A percentile compares a stretch with the other conserved stretches of the same genome.
phyloP scores from a whole-genome alignment of 2,329 filamentous ascomycete genomes.

The Scortechinia acanthostroma region DNA sequence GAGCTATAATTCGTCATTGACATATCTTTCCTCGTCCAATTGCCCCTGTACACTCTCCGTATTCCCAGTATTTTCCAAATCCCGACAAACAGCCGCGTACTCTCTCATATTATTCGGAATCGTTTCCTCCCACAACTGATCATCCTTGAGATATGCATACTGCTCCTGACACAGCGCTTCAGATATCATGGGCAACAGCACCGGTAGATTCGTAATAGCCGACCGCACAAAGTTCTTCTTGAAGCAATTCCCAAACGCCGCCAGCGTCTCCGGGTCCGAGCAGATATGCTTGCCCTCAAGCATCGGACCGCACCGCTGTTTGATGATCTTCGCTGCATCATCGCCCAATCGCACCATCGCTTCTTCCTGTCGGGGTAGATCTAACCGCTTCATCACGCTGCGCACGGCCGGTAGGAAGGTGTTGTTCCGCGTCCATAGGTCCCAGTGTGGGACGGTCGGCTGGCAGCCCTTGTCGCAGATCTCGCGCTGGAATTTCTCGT shows the following conservation, averaged over 20 bases:
- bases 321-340: neutral
- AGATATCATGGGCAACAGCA: neutral
- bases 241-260: constrained; percentile 1
- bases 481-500: constrained; percentile 2
- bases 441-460: constrained; percentile 1
- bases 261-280: neutral
- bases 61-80: neutral
- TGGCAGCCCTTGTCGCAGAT: neutral
- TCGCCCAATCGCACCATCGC: neutral
- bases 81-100: neutral
- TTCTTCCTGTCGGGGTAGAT: neutral
- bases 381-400: neutral
- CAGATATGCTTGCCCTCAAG: neutral
- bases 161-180: neutral
- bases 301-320: neutral
- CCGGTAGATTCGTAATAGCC: neutral
- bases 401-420: neutral
- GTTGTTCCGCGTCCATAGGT: constrained; percentile 1
- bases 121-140: neutral
- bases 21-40: too few relatives aligned
- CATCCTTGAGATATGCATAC: neutral
- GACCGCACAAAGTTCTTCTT: neutral
- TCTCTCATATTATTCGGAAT: neutral
- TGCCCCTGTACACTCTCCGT: too few relatives aligned
- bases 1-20: too few relatives aligned